Evolutionary conservation across 116 monocot species (phyloP).

Genomic region (Iris pallida): DNA sequence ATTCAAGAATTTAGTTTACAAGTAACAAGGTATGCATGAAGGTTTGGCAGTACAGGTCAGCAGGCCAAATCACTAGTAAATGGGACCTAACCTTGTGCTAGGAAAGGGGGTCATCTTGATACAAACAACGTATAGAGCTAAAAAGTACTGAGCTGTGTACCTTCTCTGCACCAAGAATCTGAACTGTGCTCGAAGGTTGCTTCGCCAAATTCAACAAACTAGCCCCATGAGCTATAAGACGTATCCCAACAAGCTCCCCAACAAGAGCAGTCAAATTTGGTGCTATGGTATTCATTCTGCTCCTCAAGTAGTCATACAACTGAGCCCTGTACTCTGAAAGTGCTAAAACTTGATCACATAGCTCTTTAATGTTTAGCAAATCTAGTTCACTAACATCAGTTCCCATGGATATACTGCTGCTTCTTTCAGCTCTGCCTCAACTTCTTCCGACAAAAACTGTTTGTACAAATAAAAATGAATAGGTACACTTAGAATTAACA

Average conservation of each 20-base stretch:
- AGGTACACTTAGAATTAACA: background rate
- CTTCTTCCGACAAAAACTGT: constrained; percentile 60
- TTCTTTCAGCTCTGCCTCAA: constrained; percentile 66
- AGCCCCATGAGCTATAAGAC: constrained; percentile 86
- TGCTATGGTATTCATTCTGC: constrained; percentile 85
- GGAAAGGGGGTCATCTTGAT: background rate
- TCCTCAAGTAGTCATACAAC: constrained; percentile 71
- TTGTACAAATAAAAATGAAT: constrained; percentile 12
- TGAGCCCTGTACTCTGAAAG: constrained; percentile 84
- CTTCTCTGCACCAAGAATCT: constrained; percentile 93
- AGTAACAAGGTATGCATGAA: background rate
- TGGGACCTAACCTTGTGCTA: too few relatives aligned
- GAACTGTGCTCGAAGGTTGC: constrained; percentile 85
- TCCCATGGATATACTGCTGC: constrained; percentile 80
- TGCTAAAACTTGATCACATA: constrained; percentile 79
- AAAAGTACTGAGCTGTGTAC: constrained; percentile 11
- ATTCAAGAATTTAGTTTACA: background rate
- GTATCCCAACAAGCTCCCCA: constrained; percentile 85
- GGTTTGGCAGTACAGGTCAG: too few relatives aligned
- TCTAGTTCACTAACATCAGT: constrained; percentile 79
- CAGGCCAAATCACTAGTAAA: too few relatives aligned
- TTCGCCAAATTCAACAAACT: constrained; percentile 81
- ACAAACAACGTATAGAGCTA: background rate
- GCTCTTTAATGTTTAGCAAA: constrained; percentile 57
- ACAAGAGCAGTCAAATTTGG: constrained; percentile 85